Conservation (phyloP, 164 flowering plant species). For the Macadamia integrifolia region DNA sequence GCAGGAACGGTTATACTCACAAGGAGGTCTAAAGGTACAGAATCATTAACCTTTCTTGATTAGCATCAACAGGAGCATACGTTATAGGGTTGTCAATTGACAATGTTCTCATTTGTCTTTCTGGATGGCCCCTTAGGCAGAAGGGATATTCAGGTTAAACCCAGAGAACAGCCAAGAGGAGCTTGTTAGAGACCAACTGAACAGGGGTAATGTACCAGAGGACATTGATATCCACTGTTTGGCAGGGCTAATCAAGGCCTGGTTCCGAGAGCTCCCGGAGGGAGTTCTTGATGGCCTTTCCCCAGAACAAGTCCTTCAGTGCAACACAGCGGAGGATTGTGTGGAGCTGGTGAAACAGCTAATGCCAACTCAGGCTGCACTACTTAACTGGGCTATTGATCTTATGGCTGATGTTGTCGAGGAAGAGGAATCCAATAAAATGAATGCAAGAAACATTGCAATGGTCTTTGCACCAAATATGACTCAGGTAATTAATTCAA, state of each 20-base stretch:
- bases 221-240: conserved; percentile 92
- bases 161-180: conserved; percentile 94
- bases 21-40: conserved; percentile 80
- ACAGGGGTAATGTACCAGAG: conserved; percentile 78
- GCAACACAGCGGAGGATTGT: conserved; percentile 77
- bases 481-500: conserved; percentile 65
- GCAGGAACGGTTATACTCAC: conserved; percentile 83
- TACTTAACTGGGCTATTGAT: conserved; percentile 86
- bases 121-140: conserved; percentile 50
- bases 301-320: conserved; percentile 82
- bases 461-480: conserved; percentile 96
- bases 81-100: not conserved
- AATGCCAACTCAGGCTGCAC: conserved; percentile 70
- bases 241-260: conserved; percentile 92
- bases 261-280: conserved; percentile 92
- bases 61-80: not conserved
- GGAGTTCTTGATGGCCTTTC: conserved; percentile 95
- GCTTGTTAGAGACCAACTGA: conserved; percentile 79
- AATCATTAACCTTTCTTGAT: not conserved
- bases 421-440: conserved; percentile 83
- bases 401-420: conserved; percentile 98
- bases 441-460: conserved; percentile 94
- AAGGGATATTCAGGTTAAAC: conserved; percentile 92
- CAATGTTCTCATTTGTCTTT: not conserved
- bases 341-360: conserved; percentile 71